Base-by-base conservation (phyloP, 2,329 filamentous ascomycete genomes). In the Xylaria sp. region DNA sequence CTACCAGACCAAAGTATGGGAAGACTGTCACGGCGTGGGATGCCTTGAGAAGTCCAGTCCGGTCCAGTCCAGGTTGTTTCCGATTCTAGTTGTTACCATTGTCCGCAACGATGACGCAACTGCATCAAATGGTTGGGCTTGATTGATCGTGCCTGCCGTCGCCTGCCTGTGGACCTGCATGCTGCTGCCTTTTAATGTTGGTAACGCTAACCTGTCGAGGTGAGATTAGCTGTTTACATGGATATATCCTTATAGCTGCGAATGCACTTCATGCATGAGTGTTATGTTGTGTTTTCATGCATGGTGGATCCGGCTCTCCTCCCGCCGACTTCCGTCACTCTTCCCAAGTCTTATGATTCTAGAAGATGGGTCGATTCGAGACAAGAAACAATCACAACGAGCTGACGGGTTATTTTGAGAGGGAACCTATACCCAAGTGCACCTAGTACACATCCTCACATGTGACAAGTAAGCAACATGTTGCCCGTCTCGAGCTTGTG, bases 301-400 rank as follows among this genome's bases (percentile, higher is more conserved):
- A 53, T 53, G 26, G 48, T 2, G 15, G 20, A 42, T 38, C 40
- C 46, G 20, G 46, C 46, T 28, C 57, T 38, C n/a, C 17, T 33
- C 31, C 36, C 61, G 61, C 48, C 57, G 66, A 63, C 6, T 11
- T 65, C 66, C 66, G 49, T 36, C 7, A 42, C 15, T 6, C 31
- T n/a, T 49, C 31, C 33, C 23, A 9, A 9, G 44, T 64, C 65
- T 60, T 26, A 54, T 67, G 65, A 67, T 66, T 36, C 9, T n/a
- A 6, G n/a, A 10, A 42, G 23, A 62, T 63, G 59, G 38, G 46
- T 53, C 53, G 65, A 67, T 59, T 26, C 26, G 42, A 58, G n/a
- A 40, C 53, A 42, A 42, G 44, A 59, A 53, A 53, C 54, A 26
- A 40, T 6, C 40, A 38, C 13, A 36, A 6, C 11, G 2, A 59